These are phyloP conservation scores for Clohesyomyces aquaticus DNA, from an alignment of 495 filamentous ascomycete genomes.

Conservation along the genomic window DNA sequence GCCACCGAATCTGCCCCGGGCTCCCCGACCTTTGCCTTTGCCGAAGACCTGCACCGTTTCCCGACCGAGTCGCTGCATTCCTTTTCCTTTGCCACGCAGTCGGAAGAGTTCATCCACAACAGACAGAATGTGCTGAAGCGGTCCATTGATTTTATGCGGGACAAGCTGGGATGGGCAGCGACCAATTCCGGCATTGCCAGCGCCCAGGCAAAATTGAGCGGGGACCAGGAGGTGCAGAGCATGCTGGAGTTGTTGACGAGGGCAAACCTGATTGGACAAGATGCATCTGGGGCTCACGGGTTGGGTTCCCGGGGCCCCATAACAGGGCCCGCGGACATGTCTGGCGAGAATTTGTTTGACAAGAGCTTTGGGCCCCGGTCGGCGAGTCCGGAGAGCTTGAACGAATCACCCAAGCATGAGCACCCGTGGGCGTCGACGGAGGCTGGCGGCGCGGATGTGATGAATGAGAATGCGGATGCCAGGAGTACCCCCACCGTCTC, in stretches of 20 bases:
- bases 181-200: slow-evolving; percentile 67
- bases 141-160: slow-evolving; percentile 96
- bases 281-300: slow-evolving; percentile 52
- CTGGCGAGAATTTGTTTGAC: slow-evolving; percentile 78
- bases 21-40: slow-evolving; percentile 68
- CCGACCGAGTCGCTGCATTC: slow-evolving; percentile 96
- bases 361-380: slow-evolving; percentile 61
- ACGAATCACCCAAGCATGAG: slow-evolving; percentile 45
- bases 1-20: slow-evolving; percentile 60
- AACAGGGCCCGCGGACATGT: slow-evolving; percentile 73
- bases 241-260: slow-evolving; percentile 86
- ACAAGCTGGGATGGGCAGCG: slow-evolving; percentile 81
- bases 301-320: slow-evolving; percentile 61
- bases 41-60: slow-evolving; percentile 89
- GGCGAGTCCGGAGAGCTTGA: slow-evolving; percentile 56
- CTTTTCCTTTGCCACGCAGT: slow-evolving; percentile 97
- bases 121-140: slow-evolving; percentile 92
- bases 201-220: slow-evolving; percentile 78
- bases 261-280: slow-evolving; percentile 69
- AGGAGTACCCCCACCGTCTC: slow-evolving; percentile 15
- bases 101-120: slow-evolving; percentile 85
- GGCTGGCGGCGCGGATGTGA: neutral
- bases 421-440: slow-evolving; percentile 27
- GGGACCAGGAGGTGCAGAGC: slow-evolving; percentile 83
- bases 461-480: slow-evolving; percentile 8